Conservation (phyloP, 2,329 filamentous ascomycete species). For the Penicillium nordicum region DNA sequence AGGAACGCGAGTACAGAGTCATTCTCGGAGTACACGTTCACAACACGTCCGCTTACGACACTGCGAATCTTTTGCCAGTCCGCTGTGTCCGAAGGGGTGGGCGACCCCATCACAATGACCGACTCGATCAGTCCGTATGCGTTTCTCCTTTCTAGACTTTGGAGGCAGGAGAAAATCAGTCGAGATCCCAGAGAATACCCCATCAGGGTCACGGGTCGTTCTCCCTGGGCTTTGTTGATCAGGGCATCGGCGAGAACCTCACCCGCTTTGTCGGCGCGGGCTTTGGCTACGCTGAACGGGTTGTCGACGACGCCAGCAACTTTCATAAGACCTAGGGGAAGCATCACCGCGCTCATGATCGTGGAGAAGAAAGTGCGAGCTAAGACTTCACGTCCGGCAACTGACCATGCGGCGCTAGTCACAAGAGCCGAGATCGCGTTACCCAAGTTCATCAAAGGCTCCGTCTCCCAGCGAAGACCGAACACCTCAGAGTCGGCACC, state of each 20-base stretch:
- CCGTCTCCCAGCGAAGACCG: slow-evolving; percentile 77
- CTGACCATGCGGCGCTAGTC: slow-evolving; percentile 72
- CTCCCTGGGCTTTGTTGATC: slow-evolving; percentile 76
- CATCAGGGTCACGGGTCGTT: slow-evolving; percentile 73
- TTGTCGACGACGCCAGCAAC: slow-evolving; percentile 71
- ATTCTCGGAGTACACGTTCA: slow-evolving; percentile 85
- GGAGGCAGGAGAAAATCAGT: slow-evolving; percentile 78
- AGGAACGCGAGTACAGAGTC: slow-evolving; percentile 85
- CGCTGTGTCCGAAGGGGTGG: slow-evolving; percentile 66
- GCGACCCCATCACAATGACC: slow-evolving; percentile 77
- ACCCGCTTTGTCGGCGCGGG: slow-evolving; percentile 75
- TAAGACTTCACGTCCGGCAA: slow-evolving; percentile 71
- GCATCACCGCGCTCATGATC: slow-evolving; percentile 62
- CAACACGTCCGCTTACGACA: slow-evolving; percentile 75
- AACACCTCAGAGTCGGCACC: slow-evolving; percentile 74
- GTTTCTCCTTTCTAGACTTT: slow-evolving; percentile 68
- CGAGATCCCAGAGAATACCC: slow-evolving; percentile 79
- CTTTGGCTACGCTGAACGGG: slow-evolving; percentile 73
- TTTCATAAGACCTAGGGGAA: slow-evolving; percentile 66
- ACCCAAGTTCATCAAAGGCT: slow-evolving; percentile 73
- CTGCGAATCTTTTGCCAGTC: slow-evolving; percentile 75
- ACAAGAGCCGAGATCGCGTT: slow-evolving; percentile 73
- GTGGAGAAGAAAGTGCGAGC: slow-evolving; percentile 67
- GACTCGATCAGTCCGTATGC: slow-evolving; percentile 83
- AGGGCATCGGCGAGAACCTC: slow-evolving; percentile 76